phyloP scores from a whole-genome alignment of 441 rosid genomes.

The Aleurites moluccanus region DNA sequence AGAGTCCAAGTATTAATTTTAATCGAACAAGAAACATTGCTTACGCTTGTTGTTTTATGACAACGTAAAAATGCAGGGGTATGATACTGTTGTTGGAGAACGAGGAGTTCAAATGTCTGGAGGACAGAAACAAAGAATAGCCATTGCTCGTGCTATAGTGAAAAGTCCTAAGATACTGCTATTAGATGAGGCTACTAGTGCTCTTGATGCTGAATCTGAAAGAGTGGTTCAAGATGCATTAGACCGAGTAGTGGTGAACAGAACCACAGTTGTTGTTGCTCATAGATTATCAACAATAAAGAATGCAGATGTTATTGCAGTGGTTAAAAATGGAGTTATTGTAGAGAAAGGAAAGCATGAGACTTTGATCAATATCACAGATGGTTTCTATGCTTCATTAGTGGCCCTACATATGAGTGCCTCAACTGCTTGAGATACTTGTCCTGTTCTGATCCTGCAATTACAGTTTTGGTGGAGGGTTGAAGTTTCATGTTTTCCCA shows the following conservation, averaged over 20 bases:
- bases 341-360: slow-evolving; percentile 74
- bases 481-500: background rate
- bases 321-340: slow-evolving; percentile 60
- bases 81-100: slow-evolving; percentile 65
- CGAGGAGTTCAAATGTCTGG: slow-evolving; percentile 73
- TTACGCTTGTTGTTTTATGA: slow-evolving; percentile 32
- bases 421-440: slow-evolving; percentile 21
- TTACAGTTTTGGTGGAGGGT: background rate
- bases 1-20: background rate
- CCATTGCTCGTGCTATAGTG: slow-evolving; percentile 68
- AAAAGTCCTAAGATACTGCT: slow-evolving; percentile 60
- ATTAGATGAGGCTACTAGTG: slow-evolving; percentile 72
- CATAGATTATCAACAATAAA: slow-evolving; percentile 61
- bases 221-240: slow-evolving; percentile 67
- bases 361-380: slow-evolving; percentile 39
- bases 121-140: slow-evolving; percentile 77
- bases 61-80: slow-evolving; percentile 51
- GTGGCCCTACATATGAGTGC: slow-evolving; percentile 49
- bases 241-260: slow-evolving; percentile 52
- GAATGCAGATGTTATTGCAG: slow-evolving; percentile 60
- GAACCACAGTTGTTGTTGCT: slow-evolving; percentile 69
- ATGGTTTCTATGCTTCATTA: slow-evolving; percentile 62
- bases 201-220: slow-evolving; percentile 70
- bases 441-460: background rate
- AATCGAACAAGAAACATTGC: background rate